Evolutionary conservation across 805 yeast species (phyloP).

Genomic region (Barnettozyma botsteinii): DNA sequence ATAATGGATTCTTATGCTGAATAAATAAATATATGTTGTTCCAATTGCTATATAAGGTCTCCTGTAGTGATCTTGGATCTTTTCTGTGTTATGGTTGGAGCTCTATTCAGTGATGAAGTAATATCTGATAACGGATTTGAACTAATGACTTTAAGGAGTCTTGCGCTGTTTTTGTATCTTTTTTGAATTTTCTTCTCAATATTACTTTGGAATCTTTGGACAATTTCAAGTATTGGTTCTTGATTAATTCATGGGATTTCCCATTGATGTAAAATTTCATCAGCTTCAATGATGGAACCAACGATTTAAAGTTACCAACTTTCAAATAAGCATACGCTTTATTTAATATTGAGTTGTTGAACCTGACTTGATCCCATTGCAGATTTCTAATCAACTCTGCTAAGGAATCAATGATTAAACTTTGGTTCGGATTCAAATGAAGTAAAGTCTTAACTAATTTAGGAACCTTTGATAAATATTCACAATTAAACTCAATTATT

Average conservation of each 20-base stretch:
- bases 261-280: conserved; percentile 9
- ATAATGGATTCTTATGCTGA: conserved; percentile 25
- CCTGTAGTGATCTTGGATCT: conserved; percentile 10
- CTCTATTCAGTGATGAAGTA: too few species aligned
- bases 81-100: not conserved
- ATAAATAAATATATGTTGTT: not conserved
- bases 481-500: conserved; percentile 8
- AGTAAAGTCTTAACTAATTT: conserved; percentile 12
- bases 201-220: not conserved
- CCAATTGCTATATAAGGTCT: conserved; percentile 1
- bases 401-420: conserved; percentile 8
- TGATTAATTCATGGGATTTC: not conserved
- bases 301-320: conserved; percentile 8
- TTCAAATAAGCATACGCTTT: conserved; percentile 8
- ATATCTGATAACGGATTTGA: not conserved
- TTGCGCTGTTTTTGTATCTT: not conserved
- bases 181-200: not conserved
- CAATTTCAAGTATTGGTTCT: not conserved
- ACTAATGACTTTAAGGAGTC: not conserved
- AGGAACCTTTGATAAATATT: conserved; percentile 1
- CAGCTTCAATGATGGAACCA: conserved; percentile 14
- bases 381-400: conserved; percentile 8
- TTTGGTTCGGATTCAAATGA: conserved; percentile 7
- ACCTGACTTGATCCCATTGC: not conserved
- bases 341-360: conserved; percentile 6